Evolutionary conservation across 2,329 filamentous ascomycete species (phyloP).

Genomic region (Epichloe sibirici): DNA sequence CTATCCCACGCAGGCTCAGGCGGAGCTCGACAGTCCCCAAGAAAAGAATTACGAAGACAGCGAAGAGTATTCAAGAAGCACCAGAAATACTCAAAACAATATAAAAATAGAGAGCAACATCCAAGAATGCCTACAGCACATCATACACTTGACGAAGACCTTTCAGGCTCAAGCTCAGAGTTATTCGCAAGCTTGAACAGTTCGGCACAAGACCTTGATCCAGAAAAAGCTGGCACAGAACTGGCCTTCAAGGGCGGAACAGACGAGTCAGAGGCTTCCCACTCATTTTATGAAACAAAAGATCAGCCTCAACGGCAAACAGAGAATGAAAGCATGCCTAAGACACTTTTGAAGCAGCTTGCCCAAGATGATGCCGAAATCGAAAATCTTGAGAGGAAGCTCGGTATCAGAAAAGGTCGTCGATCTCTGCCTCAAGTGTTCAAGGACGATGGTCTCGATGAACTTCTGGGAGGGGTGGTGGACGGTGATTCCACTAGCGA

Average conservation of each 20-base stretch:
- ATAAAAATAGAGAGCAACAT: neutral
- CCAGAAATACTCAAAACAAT: conserved; percentile 16
- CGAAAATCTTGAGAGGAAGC: conserved; percentile 69
- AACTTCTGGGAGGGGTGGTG: conserved; percentile 56
- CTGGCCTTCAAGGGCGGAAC: conserved; percentile 8
- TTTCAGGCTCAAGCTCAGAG: neutral
- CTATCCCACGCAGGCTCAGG: neutral
- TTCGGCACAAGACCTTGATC: neutral
- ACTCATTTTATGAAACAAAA: conserved; percentile 10
- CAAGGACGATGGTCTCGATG: conserved; percentile 71
- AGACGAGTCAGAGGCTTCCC: neutral
- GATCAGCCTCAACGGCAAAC: conserved; percentile 20
- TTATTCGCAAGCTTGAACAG: neutral
- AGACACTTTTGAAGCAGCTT: conserved; percentile 38
- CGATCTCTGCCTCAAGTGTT: conserved; percentile 64
- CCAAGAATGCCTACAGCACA: neutral
- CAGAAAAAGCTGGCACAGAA: neutral
- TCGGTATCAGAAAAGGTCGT: conserved; percentile 67
- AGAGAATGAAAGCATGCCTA: conserved; percentile 9
- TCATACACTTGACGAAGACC: neutral
- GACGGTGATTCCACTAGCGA: conserved; percentile 36
- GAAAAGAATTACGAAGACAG: conserved; percentile 57
- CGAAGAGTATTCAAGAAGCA: conserved; percentile 50
- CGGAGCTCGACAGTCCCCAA: conserved; percentile 13
- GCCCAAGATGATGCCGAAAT: conserved; percentile 83